Conservation (phyloP, 148 eudicot genomes). For the Silene latifolia region DNA sequence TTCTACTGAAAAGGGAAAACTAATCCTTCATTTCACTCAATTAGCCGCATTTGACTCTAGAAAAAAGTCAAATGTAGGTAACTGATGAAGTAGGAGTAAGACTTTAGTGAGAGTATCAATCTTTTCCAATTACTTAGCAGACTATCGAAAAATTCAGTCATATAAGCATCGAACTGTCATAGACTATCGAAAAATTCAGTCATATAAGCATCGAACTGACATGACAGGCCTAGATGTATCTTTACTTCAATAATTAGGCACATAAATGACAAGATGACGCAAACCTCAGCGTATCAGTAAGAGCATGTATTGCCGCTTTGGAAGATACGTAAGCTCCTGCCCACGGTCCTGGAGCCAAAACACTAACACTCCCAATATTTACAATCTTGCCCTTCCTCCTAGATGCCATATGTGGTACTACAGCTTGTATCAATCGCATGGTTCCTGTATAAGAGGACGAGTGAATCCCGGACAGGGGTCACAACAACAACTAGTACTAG, state of each 20-base stretch:
- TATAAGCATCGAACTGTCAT: too few relatives aligned
- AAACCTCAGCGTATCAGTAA: slow-evolving; percentile 71
- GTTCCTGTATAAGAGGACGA: slow-evolving; percentile 36
- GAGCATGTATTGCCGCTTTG: slow-evolving; percentile 80
- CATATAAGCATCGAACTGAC: neutral
- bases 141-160: neutral
- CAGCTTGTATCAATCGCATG: slow-evolving; percentile 83
- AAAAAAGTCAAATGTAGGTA: too few relatives aligned
- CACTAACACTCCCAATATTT: slow-evolving; percentile 76
- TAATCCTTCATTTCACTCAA: too few relatives aligned
- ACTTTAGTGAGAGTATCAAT: too few relatives aligned
- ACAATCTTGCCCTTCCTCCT: slow-evolving; percentile 83
- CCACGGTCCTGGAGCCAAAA: slow-evolving; percentile 79
- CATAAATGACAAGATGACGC: slow-evolving; percentile 16
- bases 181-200: too few relatives aligned
- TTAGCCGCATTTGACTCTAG: too few relatives aligned
- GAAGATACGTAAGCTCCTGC: slow-evolving; percentile 78
- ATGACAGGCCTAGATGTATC: neutral
- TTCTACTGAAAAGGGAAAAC: too few relatives aligned
- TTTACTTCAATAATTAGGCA: neutral
- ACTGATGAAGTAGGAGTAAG: too few relatives aligned
- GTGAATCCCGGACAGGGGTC: neutral
- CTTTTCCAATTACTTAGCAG: neutral
- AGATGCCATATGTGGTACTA: slow-evolving; percentile 81
- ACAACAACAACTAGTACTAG: neutral